Evolutionary conservation across 257 asterid genomes (phyloP).

Genomic region (Solanum chilense): DNA sequence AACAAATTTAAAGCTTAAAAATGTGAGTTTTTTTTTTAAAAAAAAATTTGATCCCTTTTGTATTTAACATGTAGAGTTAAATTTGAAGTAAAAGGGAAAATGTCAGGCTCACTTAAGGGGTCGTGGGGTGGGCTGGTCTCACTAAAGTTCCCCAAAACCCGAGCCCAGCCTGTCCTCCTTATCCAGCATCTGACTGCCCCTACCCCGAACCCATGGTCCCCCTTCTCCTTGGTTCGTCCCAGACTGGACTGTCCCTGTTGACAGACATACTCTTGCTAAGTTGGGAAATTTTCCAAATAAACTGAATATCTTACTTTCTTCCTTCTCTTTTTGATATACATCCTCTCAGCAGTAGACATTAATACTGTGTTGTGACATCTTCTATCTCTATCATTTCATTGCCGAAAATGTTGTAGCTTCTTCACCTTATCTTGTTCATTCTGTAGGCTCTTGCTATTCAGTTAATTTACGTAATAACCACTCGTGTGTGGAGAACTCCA

Average conservation of each 20-base stretch:
- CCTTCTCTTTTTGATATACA: background rate
- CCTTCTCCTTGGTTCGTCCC: background rate
- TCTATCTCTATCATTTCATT: background rate
- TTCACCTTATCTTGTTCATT: background rate
- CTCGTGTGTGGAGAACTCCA: constrained; percentile 78
- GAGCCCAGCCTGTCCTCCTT: background rate
- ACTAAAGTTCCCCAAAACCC: background rate
- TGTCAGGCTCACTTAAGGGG: background rate
- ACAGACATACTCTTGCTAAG: background rate
- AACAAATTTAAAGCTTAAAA: background rate
- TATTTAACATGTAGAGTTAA: background rate
- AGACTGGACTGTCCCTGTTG: background rate
- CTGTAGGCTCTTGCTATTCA: constrained; percentile 78
- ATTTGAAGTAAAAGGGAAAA: background rate
- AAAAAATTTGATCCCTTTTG: background rate
- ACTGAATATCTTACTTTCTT: background rate
- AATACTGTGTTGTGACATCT: background rate
- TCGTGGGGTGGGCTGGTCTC: background rate
- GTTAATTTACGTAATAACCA: constrained; percentile 57
- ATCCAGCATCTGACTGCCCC: background rate
- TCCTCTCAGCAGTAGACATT: background rate
- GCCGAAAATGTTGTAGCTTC: background rate
- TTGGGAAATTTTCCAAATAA: background rate
- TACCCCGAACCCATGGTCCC: background rate
- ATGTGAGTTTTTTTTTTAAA: background rate